phyloP scores from a whole-genome alignment of 805 yeast genomes.

The Komagataella pastoris region DNA sequence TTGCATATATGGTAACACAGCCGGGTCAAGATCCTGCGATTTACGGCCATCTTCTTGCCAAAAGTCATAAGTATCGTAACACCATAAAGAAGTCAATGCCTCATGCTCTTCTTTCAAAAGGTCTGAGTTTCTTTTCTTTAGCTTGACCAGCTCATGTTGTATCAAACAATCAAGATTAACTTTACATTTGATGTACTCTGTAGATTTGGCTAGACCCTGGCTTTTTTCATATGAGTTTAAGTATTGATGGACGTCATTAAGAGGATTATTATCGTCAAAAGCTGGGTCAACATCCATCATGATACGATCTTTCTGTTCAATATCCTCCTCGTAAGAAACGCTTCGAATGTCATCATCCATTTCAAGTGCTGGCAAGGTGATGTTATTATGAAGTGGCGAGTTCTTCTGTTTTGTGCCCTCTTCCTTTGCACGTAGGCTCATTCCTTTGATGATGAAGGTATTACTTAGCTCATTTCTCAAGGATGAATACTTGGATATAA shows the following conservation, averaged over 20 bases:
- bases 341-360: not conserved
- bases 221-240: not conserved
- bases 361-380: not conserved
- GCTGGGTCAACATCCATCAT: not conserved
- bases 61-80: not conserved
- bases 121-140: not conserved
- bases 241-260: not conserved
- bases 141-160: not conserved
- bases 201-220: not conserved
- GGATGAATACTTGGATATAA: constrained; percentile 81
- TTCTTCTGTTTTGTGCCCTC: not conserved
- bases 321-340: not conserved
- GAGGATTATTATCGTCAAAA: not conserved
- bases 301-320: not conserved
- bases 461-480: constrained; percentile 63
- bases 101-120: not conserved
- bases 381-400: not conserved
- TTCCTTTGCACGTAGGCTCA: constrained; percentile 33
- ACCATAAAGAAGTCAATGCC: not conserved
- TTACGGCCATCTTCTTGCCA: constrained; percentile 4
- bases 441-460: constrained; percentile 60
- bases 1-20: constrained; percentile 29
- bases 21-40: constrained; percentile 20
- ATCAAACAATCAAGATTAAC: not conserved
- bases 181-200: not conserved